A percentile compares a stretch with the other conserved stretches of the same genome.
Evolutionary conservation across 2,329 filamentous ascomycete genomes (phyloP).

Genomic region (Grosmannia clavigera): DNA sequence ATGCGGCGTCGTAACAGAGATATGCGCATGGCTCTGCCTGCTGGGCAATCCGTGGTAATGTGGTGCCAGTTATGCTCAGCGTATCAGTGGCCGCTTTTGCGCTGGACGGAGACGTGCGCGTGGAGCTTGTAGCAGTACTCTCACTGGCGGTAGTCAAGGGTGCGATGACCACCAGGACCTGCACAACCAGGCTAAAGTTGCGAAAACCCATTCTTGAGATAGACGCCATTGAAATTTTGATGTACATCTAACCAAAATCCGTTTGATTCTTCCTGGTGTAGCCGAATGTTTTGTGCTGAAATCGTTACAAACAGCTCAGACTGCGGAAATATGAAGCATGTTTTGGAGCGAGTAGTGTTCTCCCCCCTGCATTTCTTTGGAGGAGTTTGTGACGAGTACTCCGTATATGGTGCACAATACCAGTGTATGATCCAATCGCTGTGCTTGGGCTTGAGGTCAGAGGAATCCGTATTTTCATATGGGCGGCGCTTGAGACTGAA

Average conservation of each 20-base stretch:
- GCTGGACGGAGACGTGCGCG: neutral
- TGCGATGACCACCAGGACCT: neutral
- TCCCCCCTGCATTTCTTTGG: neutral
- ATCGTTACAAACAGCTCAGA: too few species aligned
- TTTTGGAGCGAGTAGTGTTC: neutral
- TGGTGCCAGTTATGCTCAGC: constrained; percentile 8
- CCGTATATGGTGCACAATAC: too few species aligned
- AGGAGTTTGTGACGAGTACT: neutral
- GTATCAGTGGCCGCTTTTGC: neutral
- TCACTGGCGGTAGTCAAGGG: neutral
- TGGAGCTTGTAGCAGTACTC: neutral
- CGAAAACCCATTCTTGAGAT: too few species aligned
- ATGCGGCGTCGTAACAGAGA: constrained; percentile 12
- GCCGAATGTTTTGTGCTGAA: too few species aligned
- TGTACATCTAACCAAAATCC: neutral
- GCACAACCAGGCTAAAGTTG: neutral
- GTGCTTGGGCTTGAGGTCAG: neutral
- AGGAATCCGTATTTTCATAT: neutral
- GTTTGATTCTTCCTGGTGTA: too few species aligned
- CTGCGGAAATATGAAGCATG: too few species aligned
- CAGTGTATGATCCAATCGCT: neutral
- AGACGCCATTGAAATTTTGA: neutral
- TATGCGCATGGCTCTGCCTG: constrained; percentile 11
- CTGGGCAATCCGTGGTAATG: constrained; percentile 8
- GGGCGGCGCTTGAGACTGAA: too few species aligned